A percentile compares a stretch with the other conserved stretches of the same genome.
Evolutionary conservation across 208 protist genomes (phyloP).

Genomic region (Trichomonas gallinae): DNA sequence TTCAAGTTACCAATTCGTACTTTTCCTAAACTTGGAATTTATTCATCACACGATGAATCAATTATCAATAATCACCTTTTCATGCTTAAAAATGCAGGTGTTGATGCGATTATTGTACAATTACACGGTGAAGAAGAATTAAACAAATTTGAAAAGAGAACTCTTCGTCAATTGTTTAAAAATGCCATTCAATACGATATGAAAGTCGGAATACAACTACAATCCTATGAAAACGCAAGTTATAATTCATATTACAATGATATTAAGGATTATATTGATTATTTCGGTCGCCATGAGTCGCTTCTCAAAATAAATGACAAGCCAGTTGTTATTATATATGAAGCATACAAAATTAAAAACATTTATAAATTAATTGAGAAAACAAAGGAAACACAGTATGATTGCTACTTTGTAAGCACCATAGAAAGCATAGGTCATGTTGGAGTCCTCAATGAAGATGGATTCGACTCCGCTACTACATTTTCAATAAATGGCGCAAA

Average conservation of each 20-base stretch:
- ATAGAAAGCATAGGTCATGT: background rate
- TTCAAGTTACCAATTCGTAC: background rate
- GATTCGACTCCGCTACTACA: background rate
- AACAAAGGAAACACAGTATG: no score
- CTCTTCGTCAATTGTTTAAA: background rate
- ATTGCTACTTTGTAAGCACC: background rate
- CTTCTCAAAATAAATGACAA: background rate
- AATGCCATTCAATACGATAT: background rate
- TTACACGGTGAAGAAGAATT: background rate
- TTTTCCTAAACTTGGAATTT: background rate
- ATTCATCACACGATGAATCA: background rate
- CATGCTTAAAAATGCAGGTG: background rate
- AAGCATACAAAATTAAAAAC: background rate
- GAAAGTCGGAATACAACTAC: background rate
- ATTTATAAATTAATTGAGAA: background rate
- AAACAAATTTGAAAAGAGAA: background rate
- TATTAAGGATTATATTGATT: background rate
- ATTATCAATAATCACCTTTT: background rate
- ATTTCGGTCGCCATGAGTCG: background rate
- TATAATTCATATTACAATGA: background rate
- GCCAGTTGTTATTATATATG: background rate
- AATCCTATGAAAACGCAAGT: background rate
- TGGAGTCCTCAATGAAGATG: background rate
- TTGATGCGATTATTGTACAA: background rate
- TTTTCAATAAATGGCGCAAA: background rate